Evolutionary conservation across 2,329 filamentous ascomycete genomes (phyloP).

Genomic region (Hypoxylon sp.): DNA sequence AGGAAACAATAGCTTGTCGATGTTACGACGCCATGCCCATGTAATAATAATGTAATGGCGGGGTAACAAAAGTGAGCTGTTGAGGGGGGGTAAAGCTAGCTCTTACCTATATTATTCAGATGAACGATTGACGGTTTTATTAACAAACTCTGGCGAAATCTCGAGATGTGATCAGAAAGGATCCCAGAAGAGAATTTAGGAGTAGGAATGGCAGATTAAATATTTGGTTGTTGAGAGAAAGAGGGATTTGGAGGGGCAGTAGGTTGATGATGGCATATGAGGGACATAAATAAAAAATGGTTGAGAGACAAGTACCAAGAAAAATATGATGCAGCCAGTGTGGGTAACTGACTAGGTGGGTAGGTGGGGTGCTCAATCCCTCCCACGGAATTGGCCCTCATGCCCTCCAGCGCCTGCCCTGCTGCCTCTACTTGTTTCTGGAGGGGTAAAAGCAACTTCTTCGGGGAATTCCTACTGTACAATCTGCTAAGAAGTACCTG

Average conservation of each 20-base stretch:
- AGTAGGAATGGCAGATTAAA: conserved; percentile 36
- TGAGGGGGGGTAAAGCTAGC: conserved; percentile 19
- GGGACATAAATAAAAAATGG: conserved; percentile 45
- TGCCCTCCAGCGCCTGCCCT: conserved; percentile 21
- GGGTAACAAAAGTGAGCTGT: conserved; percentile 38
- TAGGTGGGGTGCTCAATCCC: conserved; percentile 42
- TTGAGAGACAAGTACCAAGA: conserved; percentile 43
- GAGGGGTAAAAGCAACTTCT: conserved; percentile 35
- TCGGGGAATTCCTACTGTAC: conserved; percentile 47
- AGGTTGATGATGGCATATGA: conserved; percentile 45
- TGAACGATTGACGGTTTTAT: conserved; percentile 11
- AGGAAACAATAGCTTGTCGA: conserved; percentile 33
- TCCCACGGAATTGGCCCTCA: conserved; percentile 26
- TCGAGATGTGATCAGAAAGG: conserved; percentile 34
- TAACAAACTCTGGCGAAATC: conserved; percentile 12
- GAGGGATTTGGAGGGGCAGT: conserved; percentile 41
- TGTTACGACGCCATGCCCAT: conserved; percentile 35
- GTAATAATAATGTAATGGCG: conserved; percentile 37
- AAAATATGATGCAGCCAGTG: conserved; percentile 41
- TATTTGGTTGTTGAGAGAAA: conserved; percentile 40
- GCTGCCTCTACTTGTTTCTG: conserved; percentile 11
- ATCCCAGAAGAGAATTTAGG: conserved; percentile 22
- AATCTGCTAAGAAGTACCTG: conserved; percentile 31
- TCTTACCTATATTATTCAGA: conserved; percentile 36
- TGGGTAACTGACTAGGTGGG: conserved; percentile 4